Conservation (phyloP, 768 basidiomycete genomes). For the Mrakia hoshinonis region DNA sequence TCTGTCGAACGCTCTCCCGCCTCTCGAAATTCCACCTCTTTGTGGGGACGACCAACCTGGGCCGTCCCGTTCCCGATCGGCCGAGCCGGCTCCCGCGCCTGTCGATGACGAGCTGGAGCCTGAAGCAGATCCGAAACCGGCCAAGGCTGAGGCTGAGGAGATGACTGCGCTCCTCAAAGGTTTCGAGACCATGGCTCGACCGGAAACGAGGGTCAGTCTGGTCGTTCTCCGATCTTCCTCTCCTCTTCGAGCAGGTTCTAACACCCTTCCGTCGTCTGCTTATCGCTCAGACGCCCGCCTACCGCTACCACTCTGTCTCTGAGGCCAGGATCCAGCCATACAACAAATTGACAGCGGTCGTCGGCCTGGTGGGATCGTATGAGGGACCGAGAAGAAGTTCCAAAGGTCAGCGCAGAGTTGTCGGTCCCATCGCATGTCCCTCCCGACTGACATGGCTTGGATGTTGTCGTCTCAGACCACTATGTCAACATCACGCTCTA, state of each 20-base stretch:
- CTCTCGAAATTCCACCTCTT: no score
- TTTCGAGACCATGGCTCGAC: no score
- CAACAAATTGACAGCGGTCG: background rate
- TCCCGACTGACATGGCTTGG: background rate
- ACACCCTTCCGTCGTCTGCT: background rate
- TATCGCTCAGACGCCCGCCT: background rate
- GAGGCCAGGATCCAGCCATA: background rate
- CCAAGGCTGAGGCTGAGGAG: no score
- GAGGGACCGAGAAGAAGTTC: background rate
- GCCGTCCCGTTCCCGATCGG: no score
- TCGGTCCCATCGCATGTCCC: background rate
- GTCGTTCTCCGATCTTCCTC: background rate
- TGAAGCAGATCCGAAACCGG: no score
- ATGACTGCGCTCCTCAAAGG: no score
- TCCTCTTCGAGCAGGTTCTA: background rate
- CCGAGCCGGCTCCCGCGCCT: no score
- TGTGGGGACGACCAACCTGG: no score
- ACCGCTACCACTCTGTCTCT: background rate
- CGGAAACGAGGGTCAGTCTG: no score
- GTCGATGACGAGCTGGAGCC: no score
- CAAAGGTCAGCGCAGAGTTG: background rate
- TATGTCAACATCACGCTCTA: background rate
- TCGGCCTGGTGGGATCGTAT: background rate
- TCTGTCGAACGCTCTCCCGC: no score
- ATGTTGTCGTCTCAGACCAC: background rate